These are phyloP conservation scores for Choiromyces venosus DNA, from an alignment of 495 filamentous ascomycete species.

Conservation along the genomic window DNA sequence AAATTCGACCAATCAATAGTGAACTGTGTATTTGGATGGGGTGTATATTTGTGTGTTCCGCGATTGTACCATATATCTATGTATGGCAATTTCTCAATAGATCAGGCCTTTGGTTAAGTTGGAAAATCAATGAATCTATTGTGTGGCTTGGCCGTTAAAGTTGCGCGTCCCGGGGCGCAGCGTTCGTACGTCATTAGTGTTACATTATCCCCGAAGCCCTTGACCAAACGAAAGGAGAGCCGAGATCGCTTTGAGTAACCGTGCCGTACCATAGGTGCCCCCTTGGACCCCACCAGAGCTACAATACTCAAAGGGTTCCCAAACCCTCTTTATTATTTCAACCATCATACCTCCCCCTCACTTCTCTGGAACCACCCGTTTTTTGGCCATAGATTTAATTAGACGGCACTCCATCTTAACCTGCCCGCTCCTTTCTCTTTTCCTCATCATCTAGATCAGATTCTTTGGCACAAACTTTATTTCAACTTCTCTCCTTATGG, in stretches of 20 bases:
- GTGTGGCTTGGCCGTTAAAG: background rate
- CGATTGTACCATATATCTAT: too few species aligned
- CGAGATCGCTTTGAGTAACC: too few species aligned
- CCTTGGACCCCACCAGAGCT: background rate
- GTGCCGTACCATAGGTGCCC: too few species aligned
- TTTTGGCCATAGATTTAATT: background rate
- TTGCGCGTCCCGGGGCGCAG: background rate
- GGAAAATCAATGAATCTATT: background rate
- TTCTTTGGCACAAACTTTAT: background rate
- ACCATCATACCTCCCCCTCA: background rate
- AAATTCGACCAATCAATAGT: background rate
- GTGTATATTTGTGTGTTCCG: too few species aligned
- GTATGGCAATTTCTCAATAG: background rate
- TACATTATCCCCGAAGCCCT: background rate
- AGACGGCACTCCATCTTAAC: background rate
- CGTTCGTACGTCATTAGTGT: background rate
- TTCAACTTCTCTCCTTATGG: constrained; percentile 6
- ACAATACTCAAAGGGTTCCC: background rate
- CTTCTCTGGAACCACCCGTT: background rate
- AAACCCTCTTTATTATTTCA: background rate
- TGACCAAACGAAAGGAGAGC: too few species aligned
- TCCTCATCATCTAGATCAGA: background rate
- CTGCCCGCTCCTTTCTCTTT: background rate
- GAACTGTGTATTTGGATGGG: background rate
- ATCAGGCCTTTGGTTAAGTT: background rate